These are phyloP conservation scores for Elsinoe perseae DNA, from an alignment of 2,329 filamentous ascomycete species.

Conservation along the genomic window DNA sequence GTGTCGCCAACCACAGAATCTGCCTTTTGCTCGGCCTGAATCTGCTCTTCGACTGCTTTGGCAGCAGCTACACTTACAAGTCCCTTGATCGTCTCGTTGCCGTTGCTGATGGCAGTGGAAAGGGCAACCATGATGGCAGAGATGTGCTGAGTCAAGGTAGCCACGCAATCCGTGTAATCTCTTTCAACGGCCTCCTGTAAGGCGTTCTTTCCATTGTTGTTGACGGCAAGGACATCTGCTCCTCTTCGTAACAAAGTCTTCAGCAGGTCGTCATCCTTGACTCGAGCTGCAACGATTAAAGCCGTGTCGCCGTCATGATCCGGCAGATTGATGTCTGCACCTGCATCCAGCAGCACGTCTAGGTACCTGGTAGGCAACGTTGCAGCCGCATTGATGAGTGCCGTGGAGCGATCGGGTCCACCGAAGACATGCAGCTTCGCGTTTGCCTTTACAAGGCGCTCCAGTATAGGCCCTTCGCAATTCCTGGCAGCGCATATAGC, in stretches of 20 bases:
- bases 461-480: background rate
- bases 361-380: background rate
- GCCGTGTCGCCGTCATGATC: background rate
- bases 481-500: background rate
- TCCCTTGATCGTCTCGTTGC: background rate
- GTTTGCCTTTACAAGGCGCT: background rate
- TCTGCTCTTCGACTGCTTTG: background rate
- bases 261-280: background rate
- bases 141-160: background rate
- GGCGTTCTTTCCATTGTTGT: background rate
- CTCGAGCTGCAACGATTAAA: background rate
- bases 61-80: background rate
- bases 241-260: background rate
- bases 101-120: background rate
- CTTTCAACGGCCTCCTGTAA: background rate
- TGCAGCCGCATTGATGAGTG: background rate
- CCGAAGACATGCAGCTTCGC: background rate
- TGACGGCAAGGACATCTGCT: background rate
- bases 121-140: background rate
- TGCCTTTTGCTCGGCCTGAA: background rate
- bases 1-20: background rate
- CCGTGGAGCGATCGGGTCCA: background rate
- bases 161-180: background rate
- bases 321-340: background rate
- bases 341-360: background rate